Evolutionary conservation across 2,329 filamentous ascomycete species (phyloP).

Genomic region (Hymenoscyphus linearis): DNA sequence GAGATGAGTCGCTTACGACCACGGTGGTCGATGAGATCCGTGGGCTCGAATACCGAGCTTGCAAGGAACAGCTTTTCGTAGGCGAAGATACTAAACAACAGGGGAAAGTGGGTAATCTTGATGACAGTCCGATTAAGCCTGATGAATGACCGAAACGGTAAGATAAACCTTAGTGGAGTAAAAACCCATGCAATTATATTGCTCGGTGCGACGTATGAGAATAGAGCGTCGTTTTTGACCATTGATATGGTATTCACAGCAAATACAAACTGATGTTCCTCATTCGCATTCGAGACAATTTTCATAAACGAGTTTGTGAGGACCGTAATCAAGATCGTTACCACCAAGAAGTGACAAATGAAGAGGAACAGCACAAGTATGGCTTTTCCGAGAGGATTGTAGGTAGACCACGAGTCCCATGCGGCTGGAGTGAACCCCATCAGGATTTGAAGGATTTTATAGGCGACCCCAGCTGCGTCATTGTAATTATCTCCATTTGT

Average conservation of each 20-base stretch:
- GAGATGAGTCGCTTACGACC: conserved; percentile 46
- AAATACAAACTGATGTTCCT: conserved; percentile 90
- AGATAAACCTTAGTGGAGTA: conserved; percentile 73
- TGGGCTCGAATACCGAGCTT: conserved; percentile 71
- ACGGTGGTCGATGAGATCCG: conserved; percentile 74
- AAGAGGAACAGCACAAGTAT: conserved; percentile 80
- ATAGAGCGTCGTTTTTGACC: conserved; percentile 96
- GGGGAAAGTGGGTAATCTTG: conserved; percentile 83
- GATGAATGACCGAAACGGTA: conserved; percentile 78
- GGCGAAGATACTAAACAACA: conserved; percentile 78
- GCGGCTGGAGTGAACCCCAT: conserved; percentile 93
- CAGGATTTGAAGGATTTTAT: conserved; percentile 85
- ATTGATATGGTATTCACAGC: conserved; percentile 96
- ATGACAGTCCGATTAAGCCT: conserved; percentile 85
- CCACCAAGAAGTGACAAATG: conserved; percentile 90
- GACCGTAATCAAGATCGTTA: conserved; percentile 94
- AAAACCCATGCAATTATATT: conserved; percentile 90
- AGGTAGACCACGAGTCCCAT: conserved; percentile 75
- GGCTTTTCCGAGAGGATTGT: conserved; percentile 71
- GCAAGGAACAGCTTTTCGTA: conserved; percentile 82
- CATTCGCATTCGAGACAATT: conserved; percentile 86
- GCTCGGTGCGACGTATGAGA: conserved; percentile 86
- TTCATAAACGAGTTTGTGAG: conserved; percentile 94
- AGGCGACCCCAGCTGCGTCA: conserved; percentile 71
- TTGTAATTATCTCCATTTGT: conserved; percentile 53